Evolutionary conservation across 495 filamentous ascomycete species (phyloP), one percentile per base, ranked within the genome.

Genomic region (Parathielavia hyrcaniae): DNA sequence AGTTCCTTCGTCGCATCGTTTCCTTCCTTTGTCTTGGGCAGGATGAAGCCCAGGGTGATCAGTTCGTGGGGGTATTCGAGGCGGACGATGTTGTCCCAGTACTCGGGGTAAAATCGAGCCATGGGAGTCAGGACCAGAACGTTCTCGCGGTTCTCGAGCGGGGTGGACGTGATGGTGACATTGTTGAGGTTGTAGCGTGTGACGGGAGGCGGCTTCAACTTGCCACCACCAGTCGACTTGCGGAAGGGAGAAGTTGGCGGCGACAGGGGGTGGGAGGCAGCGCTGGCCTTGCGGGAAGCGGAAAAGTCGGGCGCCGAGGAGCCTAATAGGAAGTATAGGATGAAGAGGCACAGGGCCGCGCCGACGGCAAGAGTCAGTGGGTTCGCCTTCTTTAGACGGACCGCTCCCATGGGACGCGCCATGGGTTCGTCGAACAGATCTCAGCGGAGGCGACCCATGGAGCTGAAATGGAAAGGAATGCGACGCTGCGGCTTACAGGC

Each of bases 31-130:
- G 84, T 93, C 69, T 92, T 91, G 10, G 93, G 95, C 30, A 95
- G 82, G 66, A 98, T 98, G 73, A 97, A 98, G n/a, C 89, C 93
- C 23, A 98, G 77, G 0, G 89, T 90, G 65, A 98, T 90, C 43
- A 97, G 78, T 46, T 96, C 90, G 74, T 95, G 95, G 10, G 93
- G 95, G 69, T 96, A 98, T 64, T 72, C 78, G 46, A 98, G 77
- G 61, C 82, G 81, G 43, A 89, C 73, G n/a, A 98, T 77, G 69
- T 97, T 97, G 63, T 91, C 86, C 95, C 95, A 97, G 78, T 96
- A 97, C 61, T 76, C 86, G 62, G 86, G 85, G 73, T 96, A 97
- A 75, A 97, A 98, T 64, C 86, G 81, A 44, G 89, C 88, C 67
- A 97, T 83, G 4, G 93, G 93, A 0, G 93, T 97, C 58, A 97